phyloP scores from a whole-genome alignment of 176 grass and related monocot species.

The Microstegium vimineum region DNA sequence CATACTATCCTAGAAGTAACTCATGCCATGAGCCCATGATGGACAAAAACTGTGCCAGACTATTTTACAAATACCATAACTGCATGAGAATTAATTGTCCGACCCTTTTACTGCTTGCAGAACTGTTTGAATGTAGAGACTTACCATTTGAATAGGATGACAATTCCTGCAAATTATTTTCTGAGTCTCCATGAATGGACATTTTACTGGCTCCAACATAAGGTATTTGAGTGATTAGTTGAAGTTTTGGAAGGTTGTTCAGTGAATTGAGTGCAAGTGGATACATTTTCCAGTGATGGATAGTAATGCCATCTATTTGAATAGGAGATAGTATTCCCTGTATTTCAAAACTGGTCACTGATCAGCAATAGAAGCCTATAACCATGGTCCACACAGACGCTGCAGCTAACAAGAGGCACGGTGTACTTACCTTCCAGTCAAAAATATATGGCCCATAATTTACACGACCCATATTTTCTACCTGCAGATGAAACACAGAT shows the following conservation, averaged over 20 bases:
- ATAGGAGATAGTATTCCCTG: conserved; percentile 94
- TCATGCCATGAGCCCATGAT: neutral
- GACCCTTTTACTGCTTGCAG: neutral
- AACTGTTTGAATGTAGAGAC: neutral
- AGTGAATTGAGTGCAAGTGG: conserved; percentile 53
- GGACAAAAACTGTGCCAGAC: neutral
- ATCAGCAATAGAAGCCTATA: conserved; percentile 15
- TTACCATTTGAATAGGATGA: conserved; percentile 40
- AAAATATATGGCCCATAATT: conserved; percentile 79
- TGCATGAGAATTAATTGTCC: conserved; percentile 8
- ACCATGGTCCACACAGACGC: neutral
- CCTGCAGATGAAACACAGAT: conserved; percentile 36
- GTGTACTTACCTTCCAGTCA: conserved; percentile 67
- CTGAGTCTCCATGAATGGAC: conserved; percentile 3
- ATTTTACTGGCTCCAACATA: conserved; percentile 35
- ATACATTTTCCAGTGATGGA: conserved; percentile 73
- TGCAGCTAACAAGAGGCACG: neutral
- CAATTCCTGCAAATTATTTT: conserved; percentile 22
- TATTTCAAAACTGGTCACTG: neutral
- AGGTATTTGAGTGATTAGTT: conserved; percentile 39
- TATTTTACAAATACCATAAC: neutral
- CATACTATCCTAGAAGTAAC: neutral
- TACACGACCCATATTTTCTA: conserved; percentile 77
- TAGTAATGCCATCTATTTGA: conserved; percentile 49
- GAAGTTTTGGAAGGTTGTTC: conserved; percentile 44